phyloP scores from a whole-genome alignment of 371 early-diverging fungal genomes.

The Sanchytrium tribonematis region DNA sequence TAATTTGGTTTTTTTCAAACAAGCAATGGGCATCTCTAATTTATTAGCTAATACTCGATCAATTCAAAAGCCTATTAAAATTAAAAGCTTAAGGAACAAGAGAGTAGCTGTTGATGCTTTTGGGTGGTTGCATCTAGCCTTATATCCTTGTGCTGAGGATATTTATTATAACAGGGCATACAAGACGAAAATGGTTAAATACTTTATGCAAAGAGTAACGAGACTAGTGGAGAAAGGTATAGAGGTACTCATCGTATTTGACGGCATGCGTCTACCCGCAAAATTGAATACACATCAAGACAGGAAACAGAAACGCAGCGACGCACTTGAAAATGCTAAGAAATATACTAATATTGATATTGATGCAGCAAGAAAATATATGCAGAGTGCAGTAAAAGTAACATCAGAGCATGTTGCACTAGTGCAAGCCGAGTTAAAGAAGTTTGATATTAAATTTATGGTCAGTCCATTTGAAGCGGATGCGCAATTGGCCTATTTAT shows the following conservation, averaged over 20 bases:
- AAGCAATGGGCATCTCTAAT: not conserved
- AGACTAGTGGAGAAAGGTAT: not conserved
- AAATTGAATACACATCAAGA: not conserved
- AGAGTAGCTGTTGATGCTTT: not conserved
- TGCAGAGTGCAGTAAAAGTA: not conserved
- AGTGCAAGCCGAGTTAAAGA: constrained; percentile 17
- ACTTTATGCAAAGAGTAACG: constrained; percentile 1
- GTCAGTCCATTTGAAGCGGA: constrained; percentile 98
- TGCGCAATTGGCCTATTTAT: constrained; percentile 73
- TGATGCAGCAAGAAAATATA: not conserved
- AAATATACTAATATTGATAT: not conserved
- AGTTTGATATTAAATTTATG: constrained; percentile 35
- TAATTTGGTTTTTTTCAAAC: not conserved
- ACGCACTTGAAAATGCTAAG: not conserved
- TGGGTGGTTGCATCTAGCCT: not conserved
- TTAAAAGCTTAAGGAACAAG: not conserved
- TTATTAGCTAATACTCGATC: not conserved
- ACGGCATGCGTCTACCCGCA: not conserved
- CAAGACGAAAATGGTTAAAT: not conserved
- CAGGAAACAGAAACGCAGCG: not conserved
- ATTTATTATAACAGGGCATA: not conserved
- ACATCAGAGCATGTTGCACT: not conserved
- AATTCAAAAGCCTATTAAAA: not conserved
- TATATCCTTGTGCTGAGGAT: not conserved
- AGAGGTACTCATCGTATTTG: not conserved